Base-by-base conservation (phyloP, 129 eudicot genomes). In the Daucus carota region DNA sequence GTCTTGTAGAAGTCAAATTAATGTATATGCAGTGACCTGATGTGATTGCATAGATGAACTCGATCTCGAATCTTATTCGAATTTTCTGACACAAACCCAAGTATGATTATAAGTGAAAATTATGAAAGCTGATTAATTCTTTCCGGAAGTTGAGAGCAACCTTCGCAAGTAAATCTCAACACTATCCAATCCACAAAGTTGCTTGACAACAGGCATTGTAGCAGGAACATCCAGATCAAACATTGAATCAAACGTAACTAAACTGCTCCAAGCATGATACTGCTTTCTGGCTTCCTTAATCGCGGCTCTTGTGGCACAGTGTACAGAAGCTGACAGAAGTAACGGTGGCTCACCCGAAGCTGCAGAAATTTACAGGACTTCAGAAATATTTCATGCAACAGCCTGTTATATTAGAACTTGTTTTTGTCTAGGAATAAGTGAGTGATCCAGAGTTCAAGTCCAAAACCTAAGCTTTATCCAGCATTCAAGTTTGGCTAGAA, bases 311-410 rank as follows among this genome's bases (percentile, higher is more conserved):
- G 95, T 86, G 41, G 99, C 99, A 84, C 94, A 91, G 85, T 95
- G 96, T 38, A 89, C 91, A 8, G 96, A 84, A 72, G 78, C 88
- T 59, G 99, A 92, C 80, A 95, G 85, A 66, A 92, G 92, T 70
- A 91, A 73, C 0, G 98, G 98, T 12, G 98, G 98, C 84, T 94
- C 98, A 18, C 98, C 97, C 68, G 93, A 89, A 72, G 97, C 97
- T 92, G 40, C 70, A 63, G 36, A 5, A 62, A 62, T 24, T 28
- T 28, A 60, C 8, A 14, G 43, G 43, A 62, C 7, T 14, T 12
- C 16, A 9, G 38, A 36, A 40, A 54, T n/a, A 5, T 54, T 2
- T 7, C 22, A 24, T 54, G 29, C 63, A 36, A 5, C 40, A 36
- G 40, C 40, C 5, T 36, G 40, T 36, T 36, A 36, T 36, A 36